A percentile compares a stretch with the other conserved stretches of the same genome.
These are phyloP conservation scores for Calocybe cyanea DNA, from an alignment of 768 basidiomycete genomes.

Conservation along the genomic window DNA sequence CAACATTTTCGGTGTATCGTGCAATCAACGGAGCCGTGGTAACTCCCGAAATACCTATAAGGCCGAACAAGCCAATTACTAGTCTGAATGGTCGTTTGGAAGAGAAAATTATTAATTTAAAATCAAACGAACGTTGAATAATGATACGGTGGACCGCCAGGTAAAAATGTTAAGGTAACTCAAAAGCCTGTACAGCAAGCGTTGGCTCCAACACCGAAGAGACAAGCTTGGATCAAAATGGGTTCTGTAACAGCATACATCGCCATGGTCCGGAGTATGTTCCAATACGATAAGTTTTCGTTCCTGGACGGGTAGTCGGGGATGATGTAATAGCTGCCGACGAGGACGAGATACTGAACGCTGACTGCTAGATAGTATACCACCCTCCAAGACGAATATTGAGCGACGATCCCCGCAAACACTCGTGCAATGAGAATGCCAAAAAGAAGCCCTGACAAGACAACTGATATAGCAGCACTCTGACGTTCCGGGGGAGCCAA, in stretches of 20 bases:
- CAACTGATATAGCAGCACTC: constrained; percentile 71
- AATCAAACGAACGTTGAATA: constrained; percentile 57
- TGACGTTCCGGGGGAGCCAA: constrained; percentile 69
- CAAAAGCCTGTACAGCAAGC: constrained; percentile 57
- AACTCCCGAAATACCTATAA: constrained; percentile 69
- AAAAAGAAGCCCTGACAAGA: constrained; percentile 60
- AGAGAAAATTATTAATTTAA: not conserved
- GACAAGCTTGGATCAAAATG: constrained; percentile 59
- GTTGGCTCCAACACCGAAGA: constrained; percentile 57
- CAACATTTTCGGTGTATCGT: constrained; percentile 57
- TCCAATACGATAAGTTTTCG: constrained; percentile 53
- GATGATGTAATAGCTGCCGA: constrained; percentile 56
- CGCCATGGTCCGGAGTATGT: constrained; percentile 71
- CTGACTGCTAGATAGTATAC: constrained; percentile 77
- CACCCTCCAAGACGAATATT: constrained; percentile 66
- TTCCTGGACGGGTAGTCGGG: constrained; percentile 84
- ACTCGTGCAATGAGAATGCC: constrained; percentile 74
- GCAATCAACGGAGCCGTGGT: constrained; percentile 66
- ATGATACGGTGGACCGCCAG: constrained; percentile 68
- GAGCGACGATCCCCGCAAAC: constrained; percentile 65
- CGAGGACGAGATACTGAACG: constrained; percentile 54
- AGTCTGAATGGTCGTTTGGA: constrained; percentile 24
- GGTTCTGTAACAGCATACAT: constrained; percentile 76
- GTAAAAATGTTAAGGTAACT: constrained; percentile 77
- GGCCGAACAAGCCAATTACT: constrained; percentile 68